Percentiles rank a stretch among this genome's conserved stretches.
Evolutionary conservation across 768 basidiomycete genomes (phyloP).

Genomic region (Candolleomyces aberdarensis): DNA sequence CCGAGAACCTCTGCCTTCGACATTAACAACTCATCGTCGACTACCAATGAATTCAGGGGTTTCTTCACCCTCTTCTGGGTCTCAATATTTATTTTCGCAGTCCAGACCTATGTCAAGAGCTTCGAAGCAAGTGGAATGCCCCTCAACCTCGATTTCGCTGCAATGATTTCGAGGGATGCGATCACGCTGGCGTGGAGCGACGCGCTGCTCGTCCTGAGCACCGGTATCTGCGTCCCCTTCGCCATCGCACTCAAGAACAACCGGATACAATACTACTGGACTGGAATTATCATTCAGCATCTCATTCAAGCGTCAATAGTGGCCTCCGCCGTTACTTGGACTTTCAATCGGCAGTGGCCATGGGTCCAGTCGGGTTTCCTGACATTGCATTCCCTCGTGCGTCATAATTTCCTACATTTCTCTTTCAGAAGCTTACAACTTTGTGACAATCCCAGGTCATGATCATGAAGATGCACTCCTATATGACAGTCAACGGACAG

Average conservation of each 20-base stretch:
- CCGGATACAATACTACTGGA: slow-evolving; percentile 80
- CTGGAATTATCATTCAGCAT: slow-evolving; percentile 79
- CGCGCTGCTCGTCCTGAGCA: slow-evolving; percentile 72
- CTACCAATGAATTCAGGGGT: slow-evolving; percentile 86
- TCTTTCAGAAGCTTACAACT: not conserved
- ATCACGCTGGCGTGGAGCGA: slow-evolving; percentile 82
- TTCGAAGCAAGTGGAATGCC: slow-evolving; percentile 77
- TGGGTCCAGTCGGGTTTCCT: slow-evolving; percentile 96
- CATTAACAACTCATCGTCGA: slow-evolving; percentile 67
- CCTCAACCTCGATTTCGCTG: slow-evolving; percentile 76
- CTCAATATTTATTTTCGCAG: slow-evolving; percentile 76
- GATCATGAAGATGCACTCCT: slow-evolving; percentile 97
- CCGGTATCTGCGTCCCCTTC: slow-evolving; percentile 79
- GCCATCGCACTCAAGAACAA: slow-evolving; percentile 72
- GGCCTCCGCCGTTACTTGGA: slow-evolving; percentile 80
- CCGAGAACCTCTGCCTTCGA: slow-evolving; percentile 88
- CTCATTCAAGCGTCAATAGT: slow-evolving; percentile 70
- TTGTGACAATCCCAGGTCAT: slow-evolving; percentile 46
- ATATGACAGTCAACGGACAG: slow-evolving; percentile 84
- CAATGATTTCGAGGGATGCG: slow-evolving; percentile 85
- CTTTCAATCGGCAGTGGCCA: slow-evolving; percentile 90
- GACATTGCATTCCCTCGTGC: slow-evolving; percentile 78
- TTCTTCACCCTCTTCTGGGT: slow-evolving; percentile 97
- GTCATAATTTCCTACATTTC: slow-evolving; percentile 16
- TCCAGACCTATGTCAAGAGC: slow-evolving; percentile 74